Percentiles rank a stretch among this genome's conserved stretches.
Conservation (phyloP, 73 alveolate species). For the Paramecium primaurelia region DNA sequence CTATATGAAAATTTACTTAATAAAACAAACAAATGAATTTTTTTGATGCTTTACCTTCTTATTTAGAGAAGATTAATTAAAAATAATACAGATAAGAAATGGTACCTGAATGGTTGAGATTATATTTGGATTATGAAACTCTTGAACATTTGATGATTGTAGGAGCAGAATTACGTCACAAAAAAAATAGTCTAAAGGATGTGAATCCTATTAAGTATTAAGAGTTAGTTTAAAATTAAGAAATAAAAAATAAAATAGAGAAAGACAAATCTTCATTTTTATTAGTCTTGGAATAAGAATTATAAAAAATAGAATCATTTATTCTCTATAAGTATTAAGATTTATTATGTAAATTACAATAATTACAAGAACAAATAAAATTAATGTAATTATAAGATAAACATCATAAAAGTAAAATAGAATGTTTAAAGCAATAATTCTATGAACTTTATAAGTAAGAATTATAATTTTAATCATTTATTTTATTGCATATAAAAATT, state of each 20-base stretch:
- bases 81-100: background rate
- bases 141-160: background rate
- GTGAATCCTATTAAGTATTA: background rate
- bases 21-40: background rate
- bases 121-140: background rate
- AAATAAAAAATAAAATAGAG: background rate
- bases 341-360: background rate
- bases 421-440: background rate
- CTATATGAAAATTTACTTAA: background rate
- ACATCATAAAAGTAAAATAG: background rate
- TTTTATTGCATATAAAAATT: background rate
- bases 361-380: background rate
- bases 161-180: background rate
- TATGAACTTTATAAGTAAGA: background rate
- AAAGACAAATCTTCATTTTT: background rate
- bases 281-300: background rate
- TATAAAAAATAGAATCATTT: background rate
- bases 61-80: background rate
- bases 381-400: background rate
- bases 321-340: background rate
- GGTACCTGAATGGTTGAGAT: slow-evolving; percentile 11
- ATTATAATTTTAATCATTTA: background rate
- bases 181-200: background rate
- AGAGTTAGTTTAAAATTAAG: background rate
- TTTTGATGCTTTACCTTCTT: background rate